Conservation (phyloP, 805 yeast genomes). For the Lipomyces lipofer region DNA sequence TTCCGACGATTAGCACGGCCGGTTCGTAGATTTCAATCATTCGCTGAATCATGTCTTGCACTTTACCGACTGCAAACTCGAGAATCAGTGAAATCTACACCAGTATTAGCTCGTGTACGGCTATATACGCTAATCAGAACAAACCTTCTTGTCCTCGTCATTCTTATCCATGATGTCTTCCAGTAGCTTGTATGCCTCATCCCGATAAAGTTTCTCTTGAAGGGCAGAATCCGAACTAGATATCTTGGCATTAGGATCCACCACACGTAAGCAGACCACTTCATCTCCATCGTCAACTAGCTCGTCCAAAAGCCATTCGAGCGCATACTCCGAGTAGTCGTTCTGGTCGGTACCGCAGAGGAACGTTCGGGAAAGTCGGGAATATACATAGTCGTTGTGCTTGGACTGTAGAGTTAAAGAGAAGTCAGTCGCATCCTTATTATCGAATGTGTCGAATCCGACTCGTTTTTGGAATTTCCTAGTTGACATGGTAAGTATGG, state of each 20-base stretch:
- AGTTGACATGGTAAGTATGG: neutral
- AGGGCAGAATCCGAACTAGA: conserved; percentile 28
- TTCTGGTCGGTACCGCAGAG: conserved; percentile 49
- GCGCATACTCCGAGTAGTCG: conserved; percentile 46
- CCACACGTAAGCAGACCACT: conserved; percentile 47
- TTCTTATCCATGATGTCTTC: conserved; percentile 41
- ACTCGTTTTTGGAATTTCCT: conserved; percentile 40
- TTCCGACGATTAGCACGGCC: conserved; percentile 48
- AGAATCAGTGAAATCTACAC: conserved; percentile 43
- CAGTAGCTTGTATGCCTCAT: conserved; percentile 42
- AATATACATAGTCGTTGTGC: conserved; percentile 42
- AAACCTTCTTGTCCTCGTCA: conserved; percentile 39
- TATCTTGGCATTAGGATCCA: conserved; percentile 40
- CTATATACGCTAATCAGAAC: neutral
- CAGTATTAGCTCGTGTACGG: too few relatives aligned
- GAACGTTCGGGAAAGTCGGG: conserved; percentile 46
- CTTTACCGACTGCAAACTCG: conserved; percentile 49
- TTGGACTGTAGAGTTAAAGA: conserved; percentile 45
- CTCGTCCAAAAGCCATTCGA: conserved; percentile 50
- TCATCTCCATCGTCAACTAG: conserved; percentile 50
- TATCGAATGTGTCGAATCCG: conserved; percentile 47
- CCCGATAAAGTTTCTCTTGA: conserved; percentile 36
- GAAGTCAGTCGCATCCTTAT: conserved; percentile 40
- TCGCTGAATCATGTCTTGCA: conserved; percentile 44
- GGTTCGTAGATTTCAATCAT: conserved; percentile 51